These are phyloP conservation scores for Monosporascus sp. DNA, from an alignment of 2,329 filamentous ascomycete species.

Conservation along the genomic window DNA sequence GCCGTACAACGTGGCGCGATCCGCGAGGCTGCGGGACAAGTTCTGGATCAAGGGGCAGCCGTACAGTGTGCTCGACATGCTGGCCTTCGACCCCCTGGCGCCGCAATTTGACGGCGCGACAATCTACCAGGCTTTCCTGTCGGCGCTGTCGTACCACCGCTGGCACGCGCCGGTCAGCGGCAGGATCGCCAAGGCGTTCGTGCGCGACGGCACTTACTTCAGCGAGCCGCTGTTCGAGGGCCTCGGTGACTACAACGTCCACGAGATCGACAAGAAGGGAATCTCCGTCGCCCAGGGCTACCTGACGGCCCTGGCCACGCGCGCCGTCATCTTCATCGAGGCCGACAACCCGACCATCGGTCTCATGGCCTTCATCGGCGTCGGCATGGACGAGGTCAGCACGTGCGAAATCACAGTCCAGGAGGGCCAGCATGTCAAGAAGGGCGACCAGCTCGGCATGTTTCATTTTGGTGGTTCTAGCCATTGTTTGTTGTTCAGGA, in stretches of 20 bases:
- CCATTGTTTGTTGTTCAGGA: slow-evolving; percentile 62
- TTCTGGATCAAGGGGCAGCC: slow-evolving; percentile 59
- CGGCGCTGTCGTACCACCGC: slow-evolving; percentile 53
- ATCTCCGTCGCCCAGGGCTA: slow-evolving; percentile 56
- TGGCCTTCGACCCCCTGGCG: slow-evolving; percentile 39
- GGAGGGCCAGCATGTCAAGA: slow-evolving; percentile 58
- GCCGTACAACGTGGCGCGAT: slow-evolving; percentile 32
- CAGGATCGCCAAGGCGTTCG: slow-evolving; percentile 43
- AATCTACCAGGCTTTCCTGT: slow-evolving; percentile 57
- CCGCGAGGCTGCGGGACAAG: slow-evolving; percentile 40
- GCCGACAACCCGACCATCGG: slow-evolving; percentile 62
- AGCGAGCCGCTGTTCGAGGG: slow-evolving; percentile 47
- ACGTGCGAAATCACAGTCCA: slow-evolving; percentile 66
- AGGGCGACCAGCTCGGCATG: slow-evolving; percentile 70
- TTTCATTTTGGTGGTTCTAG: slow-evolving; percentile 75
- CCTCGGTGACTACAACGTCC: slow-evolving; percentile 19
- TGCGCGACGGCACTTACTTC: slow-evolving; percentile 53
- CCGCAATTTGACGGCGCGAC: slow-evolving; percentile 48
- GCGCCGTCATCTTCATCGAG: slow-evolving; percentile 65
- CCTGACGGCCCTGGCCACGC: slow-evolving; percentile 59
- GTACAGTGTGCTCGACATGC: slow-evolving; percentile 50
- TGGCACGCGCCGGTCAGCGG: slow-evolving; percentile 57
- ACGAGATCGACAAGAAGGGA: slow-evolving; percentile 22
- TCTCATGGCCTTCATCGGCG: slow-evolving; percentile 62
- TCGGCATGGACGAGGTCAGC: slow-evolving; percentile 74